A percentile compares a stretch with the other conserved stretches of the same genome.
Conservation (phyloP, 1,284 basidiomycete species). For the Rhodotorula sp. region DNA sequence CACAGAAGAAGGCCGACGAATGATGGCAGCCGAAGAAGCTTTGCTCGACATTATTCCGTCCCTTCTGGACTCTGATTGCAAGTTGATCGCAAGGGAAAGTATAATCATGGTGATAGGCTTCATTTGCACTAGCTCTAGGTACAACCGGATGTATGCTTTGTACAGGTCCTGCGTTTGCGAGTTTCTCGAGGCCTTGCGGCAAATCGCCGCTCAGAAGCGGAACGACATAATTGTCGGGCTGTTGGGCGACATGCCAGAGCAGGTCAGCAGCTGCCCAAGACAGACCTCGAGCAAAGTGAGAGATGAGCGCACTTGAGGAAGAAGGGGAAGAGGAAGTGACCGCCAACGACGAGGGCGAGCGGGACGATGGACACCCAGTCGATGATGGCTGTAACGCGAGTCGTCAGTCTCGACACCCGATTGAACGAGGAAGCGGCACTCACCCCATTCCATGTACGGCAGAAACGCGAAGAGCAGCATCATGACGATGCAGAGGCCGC, state of each 20-base stretch:
- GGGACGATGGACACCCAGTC: slow-evolving; percentile 28
- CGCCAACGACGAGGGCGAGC: slow-evolving; percentile 16
- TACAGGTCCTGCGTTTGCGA: too few species aligned
- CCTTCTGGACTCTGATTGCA: too few species aligned
- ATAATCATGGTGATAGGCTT: too few species aligned
- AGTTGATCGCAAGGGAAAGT: too few species aligned
- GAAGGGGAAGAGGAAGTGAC: slow-evolving; percentile 31
- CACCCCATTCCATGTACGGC: slow-evolving; percentile 63
- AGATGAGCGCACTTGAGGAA: slow-evolving; percentile 11
- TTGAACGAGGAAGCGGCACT: too few species aligned
- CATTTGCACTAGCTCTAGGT: too few species aligned
- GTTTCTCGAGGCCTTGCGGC: too few species aligned
- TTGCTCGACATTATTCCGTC: too few species aligned
- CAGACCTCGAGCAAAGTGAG: too few species aligned
- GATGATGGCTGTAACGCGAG: not conserved
- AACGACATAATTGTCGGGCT: slow-evolving; percentile 29
- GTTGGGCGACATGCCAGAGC: not conserved
- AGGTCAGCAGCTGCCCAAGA: not conserved
- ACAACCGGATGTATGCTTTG: too few species aligned
- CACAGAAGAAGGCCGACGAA: too few species aligned
- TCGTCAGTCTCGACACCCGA: not conserved
- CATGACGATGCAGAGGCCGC: slow-evolving; percentile 3
- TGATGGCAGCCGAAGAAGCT: too few species aligned
- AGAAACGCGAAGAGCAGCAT: slow-evolving; percentile 49
- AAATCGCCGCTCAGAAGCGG: slow-evolving; percentile 13